Base-by-base conservation (phyloP, 129 eudicot genomes). In the Chrysanthemum seticuspe region DNA sequence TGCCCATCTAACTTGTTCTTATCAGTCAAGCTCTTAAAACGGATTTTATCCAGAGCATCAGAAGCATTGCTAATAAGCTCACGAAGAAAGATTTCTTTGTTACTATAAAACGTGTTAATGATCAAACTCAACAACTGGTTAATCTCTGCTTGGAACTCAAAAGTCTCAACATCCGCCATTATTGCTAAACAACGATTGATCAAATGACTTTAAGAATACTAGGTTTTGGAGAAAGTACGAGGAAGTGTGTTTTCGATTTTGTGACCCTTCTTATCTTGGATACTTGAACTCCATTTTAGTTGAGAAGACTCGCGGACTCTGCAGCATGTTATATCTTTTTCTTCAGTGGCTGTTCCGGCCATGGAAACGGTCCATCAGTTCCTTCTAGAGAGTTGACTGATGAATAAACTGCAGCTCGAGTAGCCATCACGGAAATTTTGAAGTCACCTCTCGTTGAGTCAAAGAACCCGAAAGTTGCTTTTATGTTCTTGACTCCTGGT, bases 71-170 rank as follows among this genome's bases (percentile, higher is more conserved):
- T 91, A 67, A 91, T 82, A 67, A 91, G 87, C 11, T 91, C 97
- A 66, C 97, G 96, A 2, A 89, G 88, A 68, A 89, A 89, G 76
- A 89, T 89, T 83, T 89, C 92, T 77, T 89, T 89, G 83, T 89
- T 89, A 85, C 27, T 7, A 23, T 56, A 16, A 40, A 6, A 40
- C 10, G 47, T 40, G 47, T 40, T 40, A 40, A 40, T 40, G 47
- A 40, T 40, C 47, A 40, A 40, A 40, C 47, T 40, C 47, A 40
- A 40, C 47, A 40, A 40, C 47, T 40, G 47, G 9, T 40, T 40
- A 40, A 40, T 40, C 47, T 40, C 47, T 5, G 47, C 47, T 40
- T 40, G 9, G 47, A 40, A 40, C 0, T 27, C 62, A 56, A 56
- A 56, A 1, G 62, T 56, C 21, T 56, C 62, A 6, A 6, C 23